Percentiles rank a stretch among this genome's conserved stretches.
Conservation (phyloP, 495 filamentous ascomycete species). For the Xylaria flabelliformis region DNA sequence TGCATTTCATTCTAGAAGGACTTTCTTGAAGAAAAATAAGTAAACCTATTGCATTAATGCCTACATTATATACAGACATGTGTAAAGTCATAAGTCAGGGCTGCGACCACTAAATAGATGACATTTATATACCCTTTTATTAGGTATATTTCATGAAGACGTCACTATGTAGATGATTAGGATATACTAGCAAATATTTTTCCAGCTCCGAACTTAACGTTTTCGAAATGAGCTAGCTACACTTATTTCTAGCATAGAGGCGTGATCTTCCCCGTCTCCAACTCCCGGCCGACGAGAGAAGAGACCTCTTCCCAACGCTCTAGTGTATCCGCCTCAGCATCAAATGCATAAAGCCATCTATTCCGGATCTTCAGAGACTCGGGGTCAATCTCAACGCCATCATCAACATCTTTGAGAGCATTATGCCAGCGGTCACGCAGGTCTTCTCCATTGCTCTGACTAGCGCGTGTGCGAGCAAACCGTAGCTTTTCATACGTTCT, state of each 20-base stretch:
- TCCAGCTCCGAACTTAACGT: neutral
- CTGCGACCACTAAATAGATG: neutral
- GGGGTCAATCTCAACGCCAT: conserved; percentile 57
- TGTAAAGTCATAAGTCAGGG: neutral
- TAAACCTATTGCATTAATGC: neutral
- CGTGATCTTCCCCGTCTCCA: conserved; percentile 47
- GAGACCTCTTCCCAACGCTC: conserved; percentile 52
- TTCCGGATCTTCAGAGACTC: conserved; percentile 61
- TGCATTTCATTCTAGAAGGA: too few species aligned
- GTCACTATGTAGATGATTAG: neutral
- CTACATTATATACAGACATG: neutral
- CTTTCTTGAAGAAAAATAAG: neutral
- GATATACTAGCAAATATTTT: neutral
- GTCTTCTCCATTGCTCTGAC: conserved; percentile 60
- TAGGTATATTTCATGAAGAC: neutral
- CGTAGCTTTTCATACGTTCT: conserved; percentile 60
- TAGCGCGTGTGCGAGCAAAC: conserved; percentile 52
- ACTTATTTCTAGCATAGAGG: conserved; percentile 42
- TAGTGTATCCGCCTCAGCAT: conserved; percentile 55
- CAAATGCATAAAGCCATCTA: conserved; percentile 57
- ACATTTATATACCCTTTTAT: neutral
- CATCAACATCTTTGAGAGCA: conserved; percentile 54
- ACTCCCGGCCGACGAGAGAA: conserved; percentile 46
- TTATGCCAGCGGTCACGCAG: conserved; percentile 61
- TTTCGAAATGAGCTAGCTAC: neutral